phyloP scores from a whole-genome alignment of 1,284 basidiomycete genomes.

The Ceratorhiza oryzae-sativae region DNA sequence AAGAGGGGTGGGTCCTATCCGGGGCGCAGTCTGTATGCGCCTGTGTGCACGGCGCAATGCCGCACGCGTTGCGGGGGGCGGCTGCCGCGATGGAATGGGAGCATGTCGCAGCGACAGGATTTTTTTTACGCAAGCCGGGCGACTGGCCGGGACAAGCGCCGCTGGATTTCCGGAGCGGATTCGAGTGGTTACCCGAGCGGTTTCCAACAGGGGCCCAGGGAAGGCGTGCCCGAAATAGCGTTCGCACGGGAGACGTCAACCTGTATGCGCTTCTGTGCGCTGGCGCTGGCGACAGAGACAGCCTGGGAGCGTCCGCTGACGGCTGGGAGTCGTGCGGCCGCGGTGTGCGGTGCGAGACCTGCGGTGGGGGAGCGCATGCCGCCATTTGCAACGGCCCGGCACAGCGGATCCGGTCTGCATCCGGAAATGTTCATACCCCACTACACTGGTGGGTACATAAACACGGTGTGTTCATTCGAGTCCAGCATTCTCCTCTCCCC shows the following conservation, averaged over 20 bases:
- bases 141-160: conserved; percentile 21
- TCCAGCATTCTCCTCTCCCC: conserved; percentile 35
- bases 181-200: conserved; percentile 3
- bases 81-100: conserved; percentile 31
- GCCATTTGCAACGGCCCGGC: not conserved
- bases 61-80: not conserved
- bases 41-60: not conserved
- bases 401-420: conserved; percentile 11
- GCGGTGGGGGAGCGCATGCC: not conserved
- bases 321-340: no score
- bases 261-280: not conserved
- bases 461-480: conserved; percentile 7
- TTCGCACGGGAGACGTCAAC: conserved; percentile 21
- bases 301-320: not conserved
- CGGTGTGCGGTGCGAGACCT: no score
- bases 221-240: not conserved
- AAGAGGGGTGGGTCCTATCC: no score
- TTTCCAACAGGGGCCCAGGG: not conserved
- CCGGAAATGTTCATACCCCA: conserved; percentile 14
- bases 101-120: not conserved
- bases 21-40: conserved; percentile 5
- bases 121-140: conserved; percentile 16
- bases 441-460: conserved; percentile 10
- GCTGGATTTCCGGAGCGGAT: conserved; percentile 10
- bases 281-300: not conserved